Conservation (phyloP, 768 basidiomycete species). For the Hygrophorus russula region DNA sequence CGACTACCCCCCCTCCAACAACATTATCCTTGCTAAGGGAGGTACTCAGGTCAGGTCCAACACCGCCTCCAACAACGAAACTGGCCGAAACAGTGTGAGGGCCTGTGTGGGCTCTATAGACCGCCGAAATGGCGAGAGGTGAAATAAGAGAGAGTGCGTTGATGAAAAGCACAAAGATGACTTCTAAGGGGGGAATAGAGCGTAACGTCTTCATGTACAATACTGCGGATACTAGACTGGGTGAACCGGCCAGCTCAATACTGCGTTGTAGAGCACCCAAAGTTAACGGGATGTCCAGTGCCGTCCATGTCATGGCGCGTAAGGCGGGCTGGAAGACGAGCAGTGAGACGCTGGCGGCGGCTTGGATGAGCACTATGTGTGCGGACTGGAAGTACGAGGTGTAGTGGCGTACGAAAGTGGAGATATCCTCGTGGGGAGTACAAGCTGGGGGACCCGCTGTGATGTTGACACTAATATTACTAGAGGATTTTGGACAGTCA, state of each 20-base stretch:
- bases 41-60: not conserved
- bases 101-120: not conserved
- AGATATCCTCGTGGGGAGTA: not conserved
- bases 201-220: not conserved
- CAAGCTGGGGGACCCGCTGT: not conserved
- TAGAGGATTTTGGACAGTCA: not conserved
- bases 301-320: conserved; percentile 2
- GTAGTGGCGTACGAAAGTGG: not conserved
- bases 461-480: not conserved
- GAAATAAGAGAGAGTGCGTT: not conserved
- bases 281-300: not conserved
- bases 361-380: not conserved
- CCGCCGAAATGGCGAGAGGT: not conserved
- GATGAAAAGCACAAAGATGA: not conserved
- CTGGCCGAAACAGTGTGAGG: not conserved
- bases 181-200: not conserved
- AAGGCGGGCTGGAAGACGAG: not conserved
- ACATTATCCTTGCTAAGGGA: not conserved
- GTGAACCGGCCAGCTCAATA: not conserved
- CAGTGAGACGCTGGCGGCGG: not conserved
- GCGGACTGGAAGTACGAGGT: conserved; percentile 1
- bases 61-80: not conserved
- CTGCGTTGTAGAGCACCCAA: conserved; percentile 1
- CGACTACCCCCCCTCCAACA: not conserved
- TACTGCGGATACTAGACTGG: not conserved